These are phyloP conservation scores for Babesia caballi DNA, from an alignment of 169 alveolate genomes.

Conservation along the genomic window DNA sequence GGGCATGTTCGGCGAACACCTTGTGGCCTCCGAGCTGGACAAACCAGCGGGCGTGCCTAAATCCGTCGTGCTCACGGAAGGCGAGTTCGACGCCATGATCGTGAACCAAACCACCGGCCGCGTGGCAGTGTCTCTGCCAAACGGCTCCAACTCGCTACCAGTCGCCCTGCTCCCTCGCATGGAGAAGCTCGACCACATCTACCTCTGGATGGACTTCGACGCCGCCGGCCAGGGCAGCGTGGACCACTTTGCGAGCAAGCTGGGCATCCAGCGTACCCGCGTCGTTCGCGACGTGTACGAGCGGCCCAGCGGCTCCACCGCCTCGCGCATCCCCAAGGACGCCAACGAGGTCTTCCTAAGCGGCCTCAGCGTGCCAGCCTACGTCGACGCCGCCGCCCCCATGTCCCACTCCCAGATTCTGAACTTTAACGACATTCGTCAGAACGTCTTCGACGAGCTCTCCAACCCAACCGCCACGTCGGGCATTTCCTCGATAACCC, in stretches of 20 bases:
- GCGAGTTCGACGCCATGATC: constrained; percentile 96
- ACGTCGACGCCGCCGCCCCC: constrained; percentile 74
- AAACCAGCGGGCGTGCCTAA: constrained; percentile 43
- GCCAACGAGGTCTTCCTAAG: constrained; percentile 90
- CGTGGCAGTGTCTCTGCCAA: constrained; percentile 91
- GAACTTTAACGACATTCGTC: constrained; percentile 82
- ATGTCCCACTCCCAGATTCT: constrained; percentile 85
- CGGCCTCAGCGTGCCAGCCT: constrained; percentile 59
- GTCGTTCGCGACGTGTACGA: constrained; percentile 77
- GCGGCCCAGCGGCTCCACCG: constrained; percentile 4
- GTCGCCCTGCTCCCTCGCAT: constrained; percentile 85
- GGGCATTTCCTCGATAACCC: constrained; percentile 73
- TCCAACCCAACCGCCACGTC: constrained; percentile 73
- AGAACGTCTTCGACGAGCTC: constrained; percentile 75
- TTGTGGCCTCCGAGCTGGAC: constrained; percentile 55
- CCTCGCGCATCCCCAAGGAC: constrained; percentile 75
- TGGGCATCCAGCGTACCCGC: constrained; percentile 86
- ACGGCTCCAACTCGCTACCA: constrained; percentile 91
- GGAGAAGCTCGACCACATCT: constrained; percentile 84
- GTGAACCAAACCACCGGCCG: constrained; percentile 87
- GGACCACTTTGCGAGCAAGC: constrained; percentile 87
- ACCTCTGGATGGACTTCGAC: constrained; percentile 93
- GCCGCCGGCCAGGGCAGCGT: constrained; percentile 90
- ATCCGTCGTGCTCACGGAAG: constrained; percentile 90
- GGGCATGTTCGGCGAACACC: constrained; percentile 91